A percentile compares a stretch with the other conserved stretches of the same genome.
These are phyloP conservation scores for Pseudohyphozyma bogoriensis DNA, from an alignment of 768 basidiomycete genomes.

Conservation along the genomic window DNA sequence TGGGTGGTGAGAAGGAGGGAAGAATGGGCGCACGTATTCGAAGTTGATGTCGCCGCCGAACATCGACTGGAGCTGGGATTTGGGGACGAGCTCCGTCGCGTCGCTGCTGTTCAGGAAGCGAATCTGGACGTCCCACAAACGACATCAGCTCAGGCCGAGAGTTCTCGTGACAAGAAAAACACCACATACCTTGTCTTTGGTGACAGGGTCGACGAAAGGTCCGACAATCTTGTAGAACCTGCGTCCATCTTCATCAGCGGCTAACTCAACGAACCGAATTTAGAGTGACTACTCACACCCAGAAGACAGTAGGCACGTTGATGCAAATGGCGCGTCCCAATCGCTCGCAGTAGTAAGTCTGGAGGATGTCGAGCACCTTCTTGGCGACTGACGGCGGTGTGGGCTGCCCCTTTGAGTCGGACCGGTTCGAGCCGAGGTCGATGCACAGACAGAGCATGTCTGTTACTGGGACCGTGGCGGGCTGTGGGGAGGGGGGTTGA, in stretches of 20 bases:
- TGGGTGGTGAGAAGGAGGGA: neutral
- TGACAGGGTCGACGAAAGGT: conserved; percentile 67
- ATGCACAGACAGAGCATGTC: conserved; percentile 32
- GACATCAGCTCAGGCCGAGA: neutral
- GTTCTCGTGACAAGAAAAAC: neutral
- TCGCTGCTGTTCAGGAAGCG: conserved; percentile 31
- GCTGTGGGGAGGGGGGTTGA: too few relatives aligned
- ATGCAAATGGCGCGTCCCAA: conserved; percentile 62
- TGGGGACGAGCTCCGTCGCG: conserved; percentile 47
- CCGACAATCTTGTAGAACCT: conserved; percentile 28
- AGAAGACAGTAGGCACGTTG: conserved; percentile 52
- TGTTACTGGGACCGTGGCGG: conserved; percentile 15
- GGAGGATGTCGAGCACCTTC: conserved; percentile 36
- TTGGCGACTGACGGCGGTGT: conserved; percentile 8
- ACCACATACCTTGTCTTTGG: conserved; percentile 36
- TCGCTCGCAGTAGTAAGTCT: conserved; percentile 48
- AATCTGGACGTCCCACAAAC: conserved; percentile 26
- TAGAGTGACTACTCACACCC: conserved; percentile 2
- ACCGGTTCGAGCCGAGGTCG: conserved; percentile 31
- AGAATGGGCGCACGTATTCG: conserved; percentile 43
- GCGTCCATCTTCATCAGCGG: neutral
- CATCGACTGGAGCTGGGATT: conserved; percentile 54
- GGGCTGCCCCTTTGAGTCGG: conserved; percentile 27
- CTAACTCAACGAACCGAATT: neutral
- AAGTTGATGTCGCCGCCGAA: conserved; percentile 64